Conservation (phyloP, 1,284 basidiomycete genomes). For the Trametes versicolor region DNA sequence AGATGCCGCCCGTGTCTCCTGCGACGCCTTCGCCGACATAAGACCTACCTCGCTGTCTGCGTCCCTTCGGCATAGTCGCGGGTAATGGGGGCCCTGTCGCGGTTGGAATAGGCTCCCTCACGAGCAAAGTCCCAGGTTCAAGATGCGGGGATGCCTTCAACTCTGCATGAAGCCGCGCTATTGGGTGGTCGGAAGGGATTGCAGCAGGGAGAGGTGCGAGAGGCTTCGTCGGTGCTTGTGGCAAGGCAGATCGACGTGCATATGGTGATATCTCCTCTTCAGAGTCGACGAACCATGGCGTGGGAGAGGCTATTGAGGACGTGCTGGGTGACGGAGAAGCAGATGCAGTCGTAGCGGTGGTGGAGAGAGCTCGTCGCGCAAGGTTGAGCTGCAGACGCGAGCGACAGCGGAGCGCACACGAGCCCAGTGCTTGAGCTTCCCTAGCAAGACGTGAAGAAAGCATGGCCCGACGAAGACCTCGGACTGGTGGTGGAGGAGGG, state of each 20-base stretch:
- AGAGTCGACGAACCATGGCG: conserved; percentile 67
- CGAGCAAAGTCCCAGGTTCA: conserved; percentile 62
- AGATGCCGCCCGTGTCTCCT: conserved; percentile 64
- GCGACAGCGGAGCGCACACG: conserved; percentile 17
- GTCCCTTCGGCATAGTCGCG: conserved; percentile 62
- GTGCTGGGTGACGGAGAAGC: conserved; percentile 16
- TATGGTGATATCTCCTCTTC: conserved; percentile 29
- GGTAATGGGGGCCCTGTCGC: conserved; percentile 65
- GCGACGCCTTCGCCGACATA: conserved; percentile 68
- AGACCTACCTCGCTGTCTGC: conserved; percentile 70
- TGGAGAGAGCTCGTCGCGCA: conserved; percentile 33
- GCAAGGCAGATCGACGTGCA: conserved; percentile 37
- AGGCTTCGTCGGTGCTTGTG: conserved; percentile 37
- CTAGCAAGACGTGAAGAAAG: conserved; percentile 13
- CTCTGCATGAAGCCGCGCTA: conserved; percentile 57
- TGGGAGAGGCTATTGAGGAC: conserved; percentile 15
- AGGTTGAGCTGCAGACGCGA: conserved; percentile 9
- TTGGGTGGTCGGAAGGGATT: conserved; percentile 50
- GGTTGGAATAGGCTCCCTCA: conserved; percentile 57
- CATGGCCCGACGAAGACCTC: conserved; percentile 12
- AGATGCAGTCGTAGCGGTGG: conserved; percentile 18
- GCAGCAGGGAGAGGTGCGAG: conserved; percentile 55
- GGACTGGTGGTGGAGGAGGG: not conserved
- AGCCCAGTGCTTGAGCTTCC: conserved; percentile 14
- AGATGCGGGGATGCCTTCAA: conserved; percentile 69